phyloP scores from a whole-genome alignment of 225 moss, liverwort and hornwort genomes.

The Pseudisothecium myosuroides region DNA sequence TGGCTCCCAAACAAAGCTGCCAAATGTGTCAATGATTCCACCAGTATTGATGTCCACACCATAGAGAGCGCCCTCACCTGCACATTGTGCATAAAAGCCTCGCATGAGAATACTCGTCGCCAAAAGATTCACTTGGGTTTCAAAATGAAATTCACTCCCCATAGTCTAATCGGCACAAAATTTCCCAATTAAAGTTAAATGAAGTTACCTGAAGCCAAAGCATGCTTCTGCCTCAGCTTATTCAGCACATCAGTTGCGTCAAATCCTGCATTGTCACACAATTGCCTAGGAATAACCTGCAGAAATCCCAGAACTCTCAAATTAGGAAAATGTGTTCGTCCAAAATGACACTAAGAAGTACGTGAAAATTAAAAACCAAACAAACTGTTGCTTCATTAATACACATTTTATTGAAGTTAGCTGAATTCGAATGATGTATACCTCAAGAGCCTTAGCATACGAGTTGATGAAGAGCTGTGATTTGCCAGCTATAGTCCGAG shows the following conservation, averaged over 20 bases:
- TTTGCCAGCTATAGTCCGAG: constrained; percentile 89
- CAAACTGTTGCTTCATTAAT: neutral
- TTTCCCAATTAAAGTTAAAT: neutral
- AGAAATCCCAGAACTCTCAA: neutral
- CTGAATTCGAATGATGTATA: neutral
- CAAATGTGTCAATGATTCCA: constrained; percentile 79
- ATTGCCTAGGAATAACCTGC: constrained; percentile 93
- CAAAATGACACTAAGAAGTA: neutral
- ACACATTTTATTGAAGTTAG: neutral
- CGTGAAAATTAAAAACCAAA: neutral
- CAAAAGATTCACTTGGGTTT: neutral
- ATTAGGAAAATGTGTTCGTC: neutral
- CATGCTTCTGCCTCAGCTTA: constrained; percentile 97
- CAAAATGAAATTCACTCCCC: neutral
- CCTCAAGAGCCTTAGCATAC: constrained; percentile 95
- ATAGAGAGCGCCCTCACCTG: constrained; percentile 82
- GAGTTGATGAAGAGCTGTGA: constrained; percentile 95
- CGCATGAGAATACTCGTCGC: neutral
- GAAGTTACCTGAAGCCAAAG: constrained; percentile 55
- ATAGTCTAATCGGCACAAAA: neutral
- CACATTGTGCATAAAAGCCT: neutral
- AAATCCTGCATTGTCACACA: constrained; percentile 98
- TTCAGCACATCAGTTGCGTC: constrained; percentile 96
- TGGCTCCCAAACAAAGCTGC: constrained; percentile 92
- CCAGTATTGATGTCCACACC: constrained; percentile 91